phyloP scores from a whole-genome alignment of 108 stramenopile species.

The Pseudonitzschia multiseries region DNA sequence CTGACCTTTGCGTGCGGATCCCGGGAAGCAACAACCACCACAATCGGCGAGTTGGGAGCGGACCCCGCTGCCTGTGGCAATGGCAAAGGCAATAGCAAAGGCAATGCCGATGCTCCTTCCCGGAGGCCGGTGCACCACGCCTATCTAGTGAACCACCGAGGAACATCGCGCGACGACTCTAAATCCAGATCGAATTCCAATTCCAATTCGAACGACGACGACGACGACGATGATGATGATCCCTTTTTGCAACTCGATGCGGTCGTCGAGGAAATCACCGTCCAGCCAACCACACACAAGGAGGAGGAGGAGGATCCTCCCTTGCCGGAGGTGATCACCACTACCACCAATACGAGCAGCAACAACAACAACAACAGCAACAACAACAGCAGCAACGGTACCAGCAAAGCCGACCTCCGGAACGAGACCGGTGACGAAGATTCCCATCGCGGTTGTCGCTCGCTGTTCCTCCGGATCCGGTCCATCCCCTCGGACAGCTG shows the following conservation, averaged over 20 bases:
- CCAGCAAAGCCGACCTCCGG: not conserved
- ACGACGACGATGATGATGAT: not conserved
- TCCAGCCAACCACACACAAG: not conserved
- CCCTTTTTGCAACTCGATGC: not conserved
- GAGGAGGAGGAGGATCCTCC: not conserved
- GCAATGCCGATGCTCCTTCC: not conserved
- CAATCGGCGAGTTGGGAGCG: not conserved
- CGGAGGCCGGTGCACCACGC: not conserved
- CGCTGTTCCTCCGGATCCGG: not conserved
- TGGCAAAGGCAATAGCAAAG: not conserved
- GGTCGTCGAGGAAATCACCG: not conserved
- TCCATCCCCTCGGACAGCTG: slow-evolving; percentile 3
- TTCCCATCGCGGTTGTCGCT: too few species aligned
- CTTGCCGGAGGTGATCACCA: not conserved
- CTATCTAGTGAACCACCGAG: not conserved
- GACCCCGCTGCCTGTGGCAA: not conserved
- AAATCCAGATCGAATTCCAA: too few species aligned
- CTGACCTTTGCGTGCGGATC: not conserved
- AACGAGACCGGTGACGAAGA: too few species aligned
- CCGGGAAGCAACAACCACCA: not conserved
- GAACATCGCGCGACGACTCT: too few species aligned
- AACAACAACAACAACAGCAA: not conserved
- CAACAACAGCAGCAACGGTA: not conserved
- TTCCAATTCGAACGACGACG: not conserved
- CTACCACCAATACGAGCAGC: too few species aligned